Base-by-base conservation (phyloP, 2,329 filamentous ascomycete genomes). In the Neopestalotiopsis sp. region DNA sequence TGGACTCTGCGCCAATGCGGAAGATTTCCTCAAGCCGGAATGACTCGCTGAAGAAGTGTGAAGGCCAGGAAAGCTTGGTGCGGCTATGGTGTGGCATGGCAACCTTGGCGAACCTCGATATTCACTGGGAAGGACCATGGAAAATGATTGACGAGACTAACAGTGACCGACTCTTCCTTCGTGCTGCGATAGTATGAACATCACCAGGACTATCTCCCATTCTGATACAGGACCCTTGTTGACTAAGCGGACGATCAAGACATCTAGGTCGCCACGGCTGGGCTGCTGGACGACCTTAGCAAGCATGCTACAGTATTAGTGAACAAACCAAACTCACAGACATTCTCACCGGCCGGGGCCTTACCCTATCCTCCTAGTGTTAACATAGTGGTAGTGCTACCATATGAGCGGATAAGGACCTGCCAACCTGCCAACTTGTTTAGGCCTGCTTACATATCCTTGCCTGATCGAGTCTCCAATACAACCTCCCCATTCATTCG, bases 1-100 rank as follows among this genome's bases (percentile, higher is more conserved):
- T 28, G 24, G 24, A 28, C 24, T 28, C 45, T 52, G 20, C 45
- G 45, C 17, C 45, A 40, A 42, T 62, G 59, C 59, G 59, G 30
- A 62, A 62, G 59, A 12, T 62, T 62, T 62, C 59, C 59, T 40
- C n/a, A 28, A 62, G 59, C n/a, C 59, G 34, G 34, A 38, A 38
- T 38, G 34, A 17, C 30, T 62, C 13, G 32, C 14, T 62, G 6
- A 12, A 34, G 6, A 17, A 62, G 14, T 40, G 24, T 38, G 24
- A 17, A 58, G 56, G 13, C 56, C 14, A 24, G 24, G 20, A 20
- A 30, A 24, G 56, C 28, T 61, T 61, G 59, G 59, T 40, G 59
- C 59, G n/a, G 57, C 57, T 34, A n/a, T 20, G 45, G 17, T 52
- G 20, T 52, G 45, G 45, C 45, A 52, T 52, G 6, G 45, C n/a